These are phyloP conservation scores for Lojkania enalia DNA, from an alignment of 2,329 filamentous ascomycete genomes.

Conservation along the genomic window DNA sequence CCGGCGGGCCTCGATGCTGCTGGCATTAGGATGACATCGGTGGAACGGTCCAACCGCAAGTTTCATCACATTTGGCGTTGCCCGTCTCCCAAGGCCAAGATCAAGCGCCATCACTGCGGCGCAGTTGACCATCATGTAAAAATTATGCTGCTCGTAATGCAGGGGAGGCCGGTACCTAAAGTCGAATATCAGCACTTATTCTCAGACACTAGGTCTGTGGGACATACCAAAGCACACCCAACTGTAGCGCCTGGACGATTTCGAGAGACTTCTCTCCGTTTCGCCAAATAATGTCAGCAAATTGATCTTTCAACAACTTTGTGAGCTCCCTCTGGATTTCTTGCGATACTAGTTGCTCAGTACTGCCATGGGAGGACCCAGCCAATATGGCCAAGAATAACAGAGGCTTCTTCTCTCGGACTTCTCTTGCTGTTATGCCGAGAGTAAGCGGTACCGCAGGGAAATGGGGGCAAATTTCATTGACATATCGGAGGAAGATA, in stretches of 20 bases:
- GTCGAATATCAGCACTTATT: not conserved
- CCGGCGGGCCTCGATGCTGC: conserved; percentile 60
- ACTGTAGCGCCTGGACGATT: conserved; percentile 75
- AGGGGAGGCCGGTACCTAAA: conserved; percentile 77
- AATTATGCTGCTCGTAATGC: conserved; percentile 82
- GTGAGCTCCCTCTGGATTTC: conserved; percentile 65
- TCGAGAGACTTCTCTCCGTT: conserved; percentile 81
- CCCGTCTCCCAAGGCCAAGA: conserved; percentile 70
- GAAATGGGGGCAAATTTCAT: conserved; percentile 58
- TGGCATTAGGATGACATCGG: conserved; percentile 49
- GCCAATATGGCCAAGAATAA: conserved; percentile 63
- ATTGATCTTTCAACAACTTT: conserved; percentile 69
- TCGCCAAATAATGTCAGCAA: conserved; percentile 75
- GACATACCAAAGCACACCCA: conserved; percentile 76
- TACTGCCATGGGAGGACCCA: conserved; percentile 54
- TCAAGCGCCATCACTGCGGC: conserved; percentile 82
- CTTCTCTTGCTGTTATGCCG: conserved; percentile 56
- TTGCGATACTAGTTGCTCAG: conserved; percentile 50
- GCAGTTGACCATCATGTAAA: conserved; percentile 84
- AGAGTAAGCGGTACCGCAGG: conserved; percentile 62
- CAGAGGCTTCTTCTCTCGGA: conserved; percentile 62
- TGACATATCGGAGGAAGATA: conserved; percentile 61
- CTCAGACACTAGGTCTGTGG: not conserved
- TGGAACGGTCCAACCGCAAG: conserved; percentile 39
- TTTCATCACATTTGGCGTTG: conserved; percentile 47